These are phyloP conservation scores for Mucor lusitanicus DNA, from an alignment of 371 early-diverging fungal species.

Conservation along the genomic window DNA sequence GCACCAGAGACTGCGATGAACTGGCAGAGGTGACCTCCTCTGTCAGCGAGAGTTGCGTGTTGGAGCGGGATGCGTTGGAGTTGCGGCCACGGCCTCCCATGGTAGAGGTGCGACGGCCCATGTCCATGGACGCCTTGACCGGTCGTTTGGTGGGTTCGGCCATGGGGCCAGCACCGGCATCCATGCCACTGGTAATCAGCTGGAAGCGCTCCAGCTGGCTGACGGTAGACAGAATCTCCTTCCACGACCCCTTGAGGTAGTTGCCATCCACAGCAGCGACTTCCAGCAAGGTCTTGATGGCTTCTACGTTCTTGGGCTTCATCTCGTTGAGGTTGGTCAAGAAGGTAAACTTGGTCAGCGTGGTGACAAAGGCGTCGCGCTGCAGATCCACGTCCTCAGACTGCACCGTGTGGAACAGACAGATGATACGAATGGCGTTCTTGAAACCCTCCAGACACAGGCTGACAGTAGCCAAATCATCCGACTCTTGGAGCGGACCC, in stretches of 20 bases:
- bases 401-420: conserved; percentile 71
- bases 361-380: conserved; percentile 87
- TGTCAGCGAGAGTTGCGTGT: conserved; percentile 42
- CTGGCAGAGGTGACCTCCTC: conserved; percentile 57
- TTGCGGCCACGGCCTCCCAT: conserved; percentile 20
- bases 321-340: conserved; percentile 79
- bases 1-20: conserved; percentile 67
- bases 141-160: conserved; percentile 37
- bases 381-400: conserved; percentile 81
- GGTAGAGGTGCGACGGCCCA: conserved; percentile 38
- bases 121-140: conserved; percentile 26
- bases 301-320: conserved; percentile 88
- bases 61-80: conserved; percentile 25
- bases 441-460: conserved; percentile 83
- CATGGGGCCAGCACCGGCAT: conserved; percentile 41
- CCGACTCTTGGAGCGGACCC: conserved; percentile 84
- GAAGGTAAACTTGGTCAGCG: conserved; percentile 85
- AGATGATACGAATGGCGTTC: conserved; percentile 75
- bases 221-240: conserved; percentile 85
- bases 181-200: conserved; percentile 56
- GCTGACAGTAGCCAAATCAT: conserved; percentile 70
- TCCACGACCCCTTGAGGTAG: conserved; percentile 84
- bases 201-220: conserved; percentile 85
- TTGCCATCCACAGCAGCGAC: conserved; percentile 85
- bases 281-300: conserved; percentile 81